Conservation (phyloP, 2,329 filamentous ascomycete genomes). For the Elsinoe ampelina region DNA sequence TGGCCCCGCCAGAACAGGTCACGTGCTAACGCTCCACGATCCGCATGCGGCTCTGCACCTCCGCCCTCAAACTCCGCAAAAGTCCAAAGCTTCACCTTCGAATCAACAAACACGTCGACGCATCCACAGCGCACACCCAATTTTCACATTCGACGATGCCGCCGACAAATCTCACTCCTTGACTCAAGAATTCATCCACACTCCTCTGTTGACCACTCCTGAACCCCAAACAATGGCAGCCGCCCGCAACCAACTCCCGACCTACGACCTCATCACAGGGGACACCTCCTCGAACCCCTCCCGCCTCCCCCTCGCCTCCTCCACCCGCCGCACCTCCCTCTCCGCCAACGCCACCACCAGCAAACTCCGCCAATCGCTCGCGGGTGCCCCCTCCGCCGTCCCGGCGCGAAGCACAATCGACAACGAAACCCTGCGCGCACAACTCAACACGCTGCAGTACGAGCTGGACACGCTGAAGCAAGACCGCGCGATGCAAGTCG, state of each 20-base stretch:
- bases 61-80: conserved; percentile 1
- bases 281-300: conserved; percentile 15
- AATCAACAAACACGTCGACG: conserved; percentile 4
- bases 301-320: conserved; percentile 1
- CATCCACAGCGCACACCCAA: not conserved
- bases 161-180: not conserved
- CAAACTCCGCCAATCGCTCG: conserved; percentile 1
- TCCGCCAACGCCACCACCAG: not conserved
- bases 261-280: conserved; percentile 42
- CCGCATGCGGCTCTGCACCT: conserved; percentile 9
- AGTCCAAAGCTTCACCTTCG: not conserved
- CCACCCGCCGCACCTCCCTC: not conserved
- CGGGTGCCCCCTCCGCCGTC: conserved; percentile 6
- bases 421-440: conserved; percentile 77
- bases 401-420: conserved; percentile 28
- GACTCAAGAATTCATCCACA: not conserved
- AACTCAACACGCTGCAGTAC: conserved; percentile 80
- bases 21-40: too few relatives aligned
- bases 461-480: conserved; percentile 79
- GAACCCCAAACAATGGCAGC: conserved; percentile 1
- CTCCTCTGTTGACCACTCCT: not conserved
- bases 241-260: conserved; percentile 28
- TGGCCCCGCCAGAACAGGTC: too few relatives aligned
- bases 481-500: conserved; percentile 68
- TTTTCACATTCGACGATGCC: not conserved